Base-by-base conservation (phyloP, 2,329 filamentous ascomycete species). In the Claviceps capensis region DNA sequence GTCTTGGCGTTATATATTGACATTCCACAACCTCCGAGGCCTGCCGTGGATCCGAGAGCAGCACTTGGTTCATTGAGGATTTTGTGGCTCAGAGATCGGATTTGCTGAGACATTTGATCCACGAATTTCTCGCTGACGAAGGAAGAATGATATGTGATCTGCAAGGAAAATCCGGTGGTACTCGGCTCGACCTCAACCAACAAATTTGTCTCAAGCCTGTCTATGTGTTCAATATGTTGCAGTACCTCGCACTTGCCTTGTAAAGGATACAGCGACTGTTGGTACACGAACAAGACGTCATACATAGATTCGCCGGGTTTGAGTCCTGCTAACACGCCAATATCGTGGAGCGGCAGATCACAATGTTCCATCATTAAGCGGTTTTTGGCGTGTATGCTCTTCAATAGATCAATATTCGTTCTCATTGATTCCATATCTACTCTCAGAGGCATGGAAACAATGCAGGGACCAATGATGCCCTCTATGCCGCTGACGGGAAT, bases 211-310 rank as follows among this genome's bases (percentile, higher is more conserved):
- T 95, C 89, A 6, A 93, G 70, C 22, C 79, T 78, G 62, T 96
- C 90, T 5, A 75, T 65, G 50, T 85, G 81, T 26, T 76, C 73
- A 0, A 78, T 63, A 51, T 88, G 72, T 9, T 61, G 65, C 0
- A 91, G 69, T 2, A 63, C 38, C 3, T 65, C 58, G 1, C 34
- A 56, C 17, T 43, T 49, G 49, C 26, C 56, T 60, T 58, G 59
- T 69, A 61, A 70, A 67, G 61, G 62, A 2, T 58, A 56, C 1
- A 85, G 69, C 0, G 83, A 85, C 61, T 95, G 84, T 59, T 96
- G 90, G 73, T 90, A 96, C 0, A 90, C 82, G 59, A 95, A 83
- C 0, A 95, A 70, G 0, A 83, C 76, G 58, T 95, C 86, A 58
- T 91, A 95, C 0, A 95, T 66, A 1, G 68, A 67, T 41, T 79